A percentile compares a stretch with the other conserved stretches of the same genome.
Conservation (phyloP, 805 yeast species). For the Kazachstania martiniae region DNA sequence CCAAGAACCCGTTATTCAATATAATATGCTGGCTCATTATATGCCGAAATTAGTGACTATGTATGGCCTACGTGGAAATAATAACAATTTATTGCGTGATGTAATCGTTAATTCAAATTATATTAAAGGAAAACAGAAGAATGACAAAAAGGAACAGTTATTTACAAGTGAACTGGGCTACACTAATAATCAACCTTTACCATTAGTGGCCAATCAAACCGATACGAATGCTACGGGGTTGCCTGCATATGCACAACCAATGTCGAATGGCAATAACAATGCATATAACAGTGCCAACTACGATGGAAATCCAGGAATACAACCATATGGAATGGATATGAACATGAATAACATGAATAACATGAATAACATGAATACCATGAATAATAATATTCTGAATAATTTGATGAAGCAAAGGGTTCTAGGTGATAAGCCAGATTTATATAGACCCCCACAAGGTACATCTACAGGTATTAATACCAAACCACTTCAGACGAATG, state of each 20-base stretch:
- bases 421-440: not conserved
- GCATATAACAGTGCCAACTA: not conserved
- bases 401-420: not conserved
- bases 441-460: not conserved
- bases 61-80: conserved; percentile 16
- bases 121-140: conserved; percentile 2
- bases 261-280: not conserved
- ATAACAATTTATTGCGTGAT: conserved; percentile 8
- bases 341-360: not conserved
- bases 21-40: conserved; percentile 24
- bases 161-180: not conserved
- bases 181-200: too few relatives aligned
- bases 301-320: too few relatives aligned
- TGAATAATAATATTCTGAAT: not conserved
- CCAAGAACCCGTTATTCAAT: conserved; percentile 55
- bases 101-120: conserved; percentile 7
- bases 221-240: not conserved
- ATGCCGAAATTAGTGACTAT: conserved; percentile 23
- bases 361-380: not conserved
- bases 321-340: too few relatives aligned
- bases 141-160: not conserved
- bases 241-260: not conserved
- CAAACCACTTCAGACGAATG: not conserved
- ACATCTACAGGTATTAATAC: not conserved
- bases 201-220: not conserved